Base-by-base conservation (phyloP, 495 filamentous ascomycete species). In the Penicillium lividum region DNA sequence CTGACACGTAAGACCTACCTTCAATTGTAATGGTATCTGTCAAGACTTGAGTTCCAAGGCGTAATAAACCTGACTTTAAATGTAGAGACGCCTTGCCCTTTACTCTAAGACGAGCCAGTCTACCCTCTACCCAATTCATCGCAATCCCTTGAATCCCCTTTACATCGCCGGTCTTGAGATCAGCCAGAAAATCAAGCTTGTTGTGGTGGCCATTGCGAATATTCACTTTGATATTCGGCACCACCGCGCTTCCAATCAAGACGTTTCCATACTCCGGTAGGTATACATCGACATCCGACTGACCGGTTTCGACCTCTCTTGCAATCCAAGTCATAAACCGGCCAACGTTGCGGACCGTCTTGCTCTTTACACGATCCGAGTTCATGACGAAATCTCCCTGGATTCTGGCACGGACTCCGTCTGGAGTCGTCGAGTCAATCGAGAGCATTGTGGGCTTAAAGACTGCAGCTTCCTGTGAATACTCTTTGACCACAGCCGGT, bases 111-210 rank as follows among this genome's bases (percentile, higher is more conserved):
- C 77, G 74, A 2, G 82, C 81, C 50, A 98, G 70, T 52, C 80
- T 84, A 33, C 93, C 93, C 18, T 89, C 84, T 53, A 98, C 63
- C 86, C 91, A 98, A 68, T 96, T 90, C 60, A 91, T 86, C 16
- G 91, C 91, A 56, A 98, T 82, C n/a, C 78, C 79, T 45, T 89
- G 86, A 51, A 97, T 83, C 8, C 85, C 88, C 57, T 89, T 85
- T n/a, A 90, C 74, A 61, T 92, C 85, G 33, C 90, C 91, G 16
- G 91, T 86, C 27, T 80, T 71, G 51, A 97, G 70, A 58, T 94
- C 86, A 31, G 86, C 81, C 54, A 93, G 69, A 58, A 97, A 86
- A 60, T 97, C 90, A 34, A 97, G 74, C 52, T 80, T 72, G 22
- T 89, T 97, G 28, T 77, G 82, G 62, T 88, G 82, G 27, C 91